Evolutionary conservation across 768 basidiomycete species (phyloP), one percentile per base, ranked within the genome.

Genomic region (Cystofilobasidium macerans): DNA sequence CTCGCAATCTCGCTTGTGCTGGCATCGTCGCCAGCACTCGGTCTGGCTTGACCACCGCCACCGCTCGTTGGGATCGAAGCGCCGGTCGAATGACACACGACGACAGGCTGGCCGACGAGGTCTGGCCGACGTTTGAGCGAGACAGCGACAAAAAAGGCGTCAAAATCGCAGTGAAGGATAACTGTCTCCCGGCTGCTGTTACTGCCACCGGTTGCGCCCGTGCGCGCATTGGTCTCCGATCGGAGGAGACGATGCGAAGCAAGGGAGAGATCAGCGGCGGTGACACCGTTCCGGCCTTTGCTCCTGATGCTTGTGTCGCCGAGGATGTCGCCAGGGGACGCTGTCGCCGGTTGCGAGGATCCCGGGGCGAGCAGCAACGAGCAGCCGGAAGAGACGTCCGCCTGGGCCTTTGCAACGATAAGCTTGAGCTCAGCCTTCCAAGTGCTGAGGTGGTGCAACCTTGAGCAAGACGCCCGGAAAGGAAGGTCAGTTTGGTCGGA

Each of bases 61-160:
- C n/a, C n/a, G n/a, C n/a, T n/a, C n/a, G n/a, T n/a, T n/a, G n/a
- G n/a, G n/a, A n/a, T n/a, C n/a, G n/a, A n/a, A n/a, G n/a, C 72
- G 90, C 89, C 11, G 26, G 32, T 24, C 16, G 92, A 90, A 76
- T 99, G 95, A 72, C 95, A 99, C 0, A 99, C 95, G 0, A 94
- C 92, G 12, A 87, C 85, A 0, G 95, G 89, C 73, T 87, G 89
- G 1, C 92, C 91, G 61, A 83, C 83, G 53, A 95, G 76, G 67
- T 94, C 82, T 0, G 90, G 89, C 1, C 91, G 80, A 65, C 80
- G 83, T 2, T 88, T 79, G 59, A 93, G 77, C 0, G 91, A 89
- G n/a, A 86, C 94, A 1, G 88, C 85, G 14, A 97, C 93, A 73
- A 99, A 99, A 80, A 97, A 98, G 69, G 86, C 90, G 72, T 99